A percentile compares a stretch with the other conserved stretches of the same genome.
These are phyloP conservation scores for Oenanthe javanica DNA, from an alignment of 140 eudicot genomes.

Conservation along the genomic window DNA sequence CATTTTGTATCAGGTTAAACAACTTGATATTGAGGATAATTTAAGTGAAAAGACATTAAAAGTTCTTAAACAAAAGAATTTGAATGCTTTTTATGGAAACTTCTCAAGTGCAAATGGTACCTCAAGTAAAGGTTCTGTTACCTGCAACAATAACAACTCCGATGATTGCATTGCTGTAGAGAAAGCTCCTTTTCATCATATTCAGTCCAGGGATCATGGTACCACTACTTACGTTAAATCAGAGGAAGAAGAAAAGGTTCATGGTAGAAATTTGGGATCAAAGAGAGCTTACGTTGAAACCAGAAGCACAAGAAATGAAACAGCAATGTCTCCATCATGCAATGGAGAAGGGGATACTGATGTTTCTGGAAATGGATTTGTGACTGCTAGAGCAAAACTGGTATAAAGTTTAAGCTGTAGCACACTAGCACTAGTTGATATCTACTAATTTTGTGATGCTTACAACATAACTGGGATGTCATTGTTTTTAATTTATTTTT, in stretches of 20 bases:
- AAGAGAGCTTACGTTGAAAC: constrained; percentile 62
- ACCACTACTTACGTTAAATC: constrained; percentile 21
- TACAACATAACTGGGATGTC: background rate
- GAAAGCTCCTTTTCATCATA: constrained; percentile 16
- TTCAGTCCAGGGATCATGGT: constrained; percentile 17
- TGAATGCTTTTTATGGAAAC: constrained; percentile 45
- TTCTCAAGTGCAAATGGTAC: constrained; percentile 30
- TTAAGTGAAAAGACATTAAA: constrained; percentile 35
- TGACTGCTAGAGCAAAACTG: constrained; percentile 91
- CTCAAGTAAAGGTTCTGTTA: constrained; percentile 10
- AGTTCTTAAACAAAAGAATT: constrained; percentile 35
- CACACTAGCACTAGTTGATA: constrained; percentile 1
- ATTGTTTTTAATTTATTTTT: background rate
- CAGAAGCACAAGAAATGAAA: constrained; percentile 59
- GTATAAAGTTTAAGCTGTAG: constrained; percentile 28
- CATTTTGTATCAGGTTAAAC: constrained; percentile 41
- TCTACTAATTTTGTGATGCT: background rate
- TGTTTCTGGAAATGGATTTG: constrained; percentile 67
- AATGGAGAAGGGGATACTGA: constrained; percentile 47
- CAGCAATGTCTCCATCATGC: constrained; percentile 47
- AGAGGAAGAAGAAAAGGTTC: constrained; percentile 54
- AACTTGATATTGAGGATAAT: constrained; percentile 31
- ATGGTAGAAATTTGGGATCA: constrained; percentile 37
- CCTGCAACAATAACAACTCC: constrained; percentile 19
- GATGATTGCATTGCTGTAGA: constrained; percentile 39